phyloP scores from a whole-genome alignment of 345 rosid genomes.

The Populus ilicifolia region DNA sequence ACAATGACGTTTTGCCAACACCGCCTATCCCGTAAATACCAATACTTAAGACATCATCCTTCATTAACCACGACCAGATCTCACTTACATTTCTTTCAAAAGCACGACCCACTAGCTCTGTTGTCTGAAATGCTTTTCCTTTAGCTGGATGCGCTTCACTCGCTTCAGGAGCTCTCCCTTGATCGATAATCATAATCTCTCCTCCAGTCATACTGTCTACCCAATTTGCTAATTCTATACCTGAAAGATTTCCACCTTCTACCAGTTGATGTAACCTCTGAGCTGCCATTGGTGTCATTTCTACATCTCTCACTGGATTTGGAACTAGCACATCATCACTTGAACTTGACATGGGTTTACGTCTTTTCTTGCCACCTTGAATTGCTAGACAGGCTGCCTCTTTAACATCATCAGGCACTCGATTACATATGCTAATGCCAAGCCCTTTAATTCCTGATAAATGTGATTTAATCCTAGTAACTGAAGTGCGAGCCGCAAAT shows the following conservation, averaged over 20 bases:
- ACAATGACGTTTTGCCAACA: constrained; percentile 17
- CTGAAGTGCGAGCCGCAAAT: not conserved
- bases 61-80: constrained; percentile 11
- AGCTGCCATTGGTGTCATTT: not conserved
- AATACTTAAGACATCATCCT: not conserved
- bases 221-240: not conserved
- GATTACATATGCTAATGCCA: not conserved
- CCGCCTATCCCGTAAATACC: constrained; percentile 28
- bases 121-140: not conserved
- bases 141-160: not conserved
- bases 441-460: not conserved
- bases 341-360: not conserved
- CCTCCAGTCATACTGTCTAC: not conserved
- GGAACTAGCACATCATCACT: not conserved
- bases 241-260: not conserved
- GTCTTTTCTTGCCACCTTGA: not conserved
- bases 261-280: not conserved
- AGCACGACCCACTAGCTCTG: not conserved
- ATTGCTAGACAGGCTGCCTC: not conserved
- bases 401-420: not conserved
- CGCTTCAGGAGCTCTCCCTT: not conserved
- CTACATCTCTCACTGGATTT: not conserved
- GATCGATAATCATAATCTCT: not conserved
- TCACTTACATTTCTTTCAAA: not conserved
- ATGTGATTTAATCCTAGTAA: not conserved